Base-by-base conservation (phyloP, 2,329 filamentous ascomycete species). In the Pyrenochaeta sp. region DNA sequence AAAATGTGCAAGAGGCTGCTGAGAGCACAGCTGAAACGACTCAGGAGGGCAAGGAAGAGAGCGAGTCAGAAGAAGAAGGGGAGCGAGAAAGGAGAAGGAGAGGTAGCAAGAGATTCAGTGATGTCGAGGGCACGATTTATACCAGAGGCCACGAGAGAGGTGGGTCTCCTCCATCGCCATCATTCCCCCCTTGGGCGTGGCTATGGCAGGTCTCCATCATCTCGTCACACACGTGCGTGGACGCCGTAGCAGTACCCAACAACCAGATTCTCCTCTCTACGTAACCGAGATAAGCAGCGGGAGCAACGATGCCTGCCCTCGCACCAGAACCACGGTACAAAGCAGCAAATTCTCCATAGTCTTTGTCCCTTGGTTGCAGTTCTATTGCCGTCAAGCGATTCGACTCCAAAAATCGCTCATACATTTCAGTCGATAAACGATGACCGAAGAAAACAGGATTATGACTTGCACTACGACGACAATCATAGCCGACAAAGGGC, bases 361-460 rank as follows among this genome's bases (percentile, higher is more conserved):
- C 54, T 49, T 45, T 48, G 45, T 47, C 52, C 30, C 41, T 37
- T 44, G 48, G n/a, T n/a, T 45, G 23, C 41, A 45, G 36, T 21
- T 35, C 42, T 18, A 33, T 39, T 5, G 14, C 41, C 17, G 15
- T 47, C 32, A 51, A 51, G 42, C 56, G 58, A 66, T 64, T 66
- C 51, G 63, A 60, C 51, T 45, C 53, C 35, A 60, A 56, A 68
- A 68, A 67, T 68, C 54, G 54, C 65, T 65, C 65, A 68, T 53
- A 46, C 37, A 42, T 32, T 32, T 36, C 36, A 39, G 49, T 36
- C 23, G 14, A 40, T 35, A 18, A 4, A 27, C 23, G 23, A 27
- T 9, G 9, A 9, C 23, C 4, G 23, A 27, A 27, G 9, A n/a
- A 56, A 52, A 36, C 52, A 57, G 51, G 43, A 18, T 49, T 31